These are phyloP conservation scores for Coniochaeta sp. DNA, from an alignment of 2,329 filamentous ascomycete genomes.

Conservation along the genomic window DNA sequence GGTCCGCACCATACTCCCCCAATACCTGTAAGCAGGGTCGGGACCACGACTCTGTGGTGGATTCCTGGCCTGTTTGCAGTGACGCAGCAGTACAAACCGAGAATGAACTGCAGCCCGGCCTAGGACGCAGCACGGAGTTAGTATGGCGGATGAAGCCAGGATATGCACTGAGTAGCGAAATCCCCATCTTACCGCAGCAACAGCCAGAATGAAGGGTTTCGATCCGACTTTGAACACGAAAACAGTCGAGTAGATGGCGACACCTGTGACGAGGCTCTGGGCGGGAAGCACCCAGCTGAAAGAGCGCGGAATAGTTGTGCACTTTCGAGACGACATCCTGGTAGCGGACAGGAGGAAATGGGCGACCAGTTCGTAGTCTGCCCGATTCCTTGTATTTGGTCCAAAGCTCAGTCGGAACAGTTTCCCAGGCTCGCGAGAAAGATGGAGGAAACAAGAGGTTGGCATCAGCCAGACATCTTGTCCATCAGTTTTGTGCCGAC, in stretches of 20 bases:
- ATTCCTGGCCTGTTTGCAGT: conserved; percentile 4
- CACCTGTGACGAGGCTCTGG: conserved; percentile 11
- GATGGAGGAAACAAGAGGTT: neutral
- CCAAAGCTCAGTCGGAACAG: neutral
- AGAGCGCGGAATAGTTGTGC: conserved; percentile 7
- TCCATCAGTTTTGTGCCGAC: neutral
- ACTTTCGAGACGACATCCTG: conserved; percentile 5
- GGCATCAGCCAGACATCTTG: neutral
- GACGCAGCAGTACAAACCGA: conserved; percentile 12
- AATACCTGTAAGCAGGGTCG: conserved; percentile 5
- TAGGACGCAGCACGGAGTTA: neutral
- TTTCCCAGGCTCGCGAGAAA: neutral
- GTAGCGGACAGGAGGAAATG: neutral
- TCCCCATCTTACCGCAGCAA: conserved; percentile 11
- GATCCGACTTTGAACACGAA: conserved; percentile 10
- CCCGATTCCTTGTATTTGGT: neutral
- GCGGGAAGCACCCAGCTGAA: conserved; percentile 13
- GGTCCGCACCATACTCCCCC: conserved; percentile 11
- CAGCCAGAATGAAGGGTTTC: conserved; percentile 12
- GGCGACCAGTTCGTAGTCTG: neutral
- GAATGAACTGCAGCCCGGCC: conserved; percentile 12
- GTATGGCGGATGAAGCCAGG: neutral
- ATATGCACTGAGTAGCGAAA: neutral
- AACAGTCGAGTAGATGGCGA: conserved; percentile 13
- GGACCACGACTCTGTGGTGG: conserved; percentile 8